Evolutionary conservation across 208 protist genomes (phyloP).

Genomic region (Phytomonas sp.): DNA sequence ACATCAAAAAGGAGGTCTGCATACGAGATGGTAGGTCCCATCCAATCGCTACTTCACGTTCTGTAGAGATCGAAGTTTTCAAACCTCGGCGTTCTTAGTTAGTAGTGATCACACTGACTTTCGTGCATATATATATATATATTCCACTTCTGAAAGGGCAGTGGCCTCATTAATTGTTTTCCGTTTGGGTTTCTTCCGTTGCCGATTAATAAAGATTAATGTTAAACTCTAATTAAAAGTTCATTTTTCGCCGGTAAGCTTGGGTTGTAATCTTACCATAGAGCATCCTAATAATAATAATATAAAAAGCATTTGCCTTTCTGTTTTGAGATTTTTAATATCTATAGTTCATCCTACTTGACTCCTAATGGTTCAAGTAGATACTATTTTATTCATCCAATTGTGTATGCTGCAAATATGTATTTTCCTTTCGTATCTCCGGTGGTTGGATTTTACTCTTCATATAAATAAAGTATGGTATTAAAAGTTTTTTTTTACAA

Average conservation of each 20-base stretch:
- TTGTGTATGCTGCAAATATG: background rate
- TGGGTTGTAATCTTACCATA: background rate
- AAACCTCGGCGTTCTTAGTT: slow-evolving; percentile 1
- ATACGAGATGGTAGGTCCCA: slow-evolving; percentile 52
- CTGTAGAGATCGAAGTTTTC: slow-evolving; percentile 47
- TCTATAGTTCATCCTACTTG: background rate
- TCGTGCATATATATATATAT: background rate
- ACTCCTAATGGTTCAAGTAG: background rate
- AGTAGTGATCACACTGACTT: background rate
- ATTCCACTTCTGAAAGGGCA: slow-evolving; percentile 3
- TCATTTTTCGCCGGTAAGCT: background rate
- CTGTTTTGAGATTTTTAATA: background rate
- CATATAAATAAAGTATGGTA: background rate
- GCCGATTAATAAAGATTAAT: background rate
- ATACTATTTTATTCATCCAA: background rate
- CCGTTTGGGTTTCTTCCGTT: background rate
- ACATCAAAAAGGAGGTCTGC: slow-evolving; percentile 59
- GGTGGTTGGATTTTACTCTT: background rate
- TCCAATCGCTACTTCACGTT: slow-evolving; percentile 47
- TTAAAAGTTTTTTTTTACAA: background rate
- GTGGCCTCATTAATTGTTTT: slow-evolving; percentile 3
- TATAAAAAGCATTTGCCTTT: background rate
- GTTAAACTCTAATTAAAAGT: background rate
- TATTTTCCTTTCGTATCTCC: background rate
- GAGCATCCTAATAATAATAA: background rate